Conservation (phyloP, 176 grass and related monocot genomes). For the Pharus latifolius region DNA sequence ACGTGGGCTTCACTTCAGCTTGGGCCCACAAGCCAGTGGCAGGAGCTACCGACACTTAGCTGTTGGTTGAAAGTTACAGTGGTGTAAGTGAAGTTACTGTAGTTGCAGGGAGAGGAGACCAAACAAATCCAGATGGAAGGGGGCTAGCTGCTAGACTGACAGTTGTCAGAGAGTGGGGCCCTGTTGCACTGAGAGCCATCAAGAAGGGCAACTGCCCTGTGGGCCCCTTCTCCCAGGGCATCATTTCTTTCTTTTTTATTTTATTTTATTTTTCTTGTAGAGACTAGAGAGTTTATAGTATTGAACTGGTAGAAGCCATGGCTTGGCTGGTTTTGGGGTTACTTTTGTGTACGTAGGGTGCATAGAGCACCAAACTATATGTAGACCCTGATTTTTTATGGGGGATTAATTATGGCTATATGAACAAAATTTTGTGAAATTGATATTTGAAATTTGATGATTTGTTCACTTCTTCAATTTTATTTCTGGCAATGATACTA, state of each 20-base stretch:
- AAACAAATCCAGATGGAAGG: not conserved
- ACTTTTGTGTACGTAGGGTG: too few species aligned
- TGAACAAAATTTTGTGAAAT: too few species aligned
- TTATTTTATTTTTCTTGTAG: not conserved
- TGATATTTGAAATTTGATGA: too few species aligned
- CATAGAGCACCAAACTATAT: too few species aligned
- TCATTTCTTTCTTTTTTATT: not conserved
- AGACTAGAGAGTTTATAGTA: not conserved
- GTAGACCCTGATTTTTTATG: too few species aligned
- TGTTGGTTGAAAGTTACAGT: too few species aligned
- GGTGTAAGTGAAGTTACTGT: not conserved
- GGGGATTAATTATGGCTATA: too few species aligned
- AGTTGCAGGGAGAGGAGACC: too few species aligned
- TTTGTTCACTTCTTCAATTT: too few species aligned
- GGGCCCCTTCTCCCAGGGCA: not conserved
- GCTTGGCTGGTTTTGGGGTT: too few species aligned
- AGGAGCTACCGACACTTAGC: rapidly evolving
- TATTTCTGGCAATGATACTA: too few species aligned
- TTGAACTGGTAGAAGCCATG: not conserved
- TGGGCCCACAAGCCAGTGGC: not conserved
- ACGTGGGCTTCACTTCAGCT: rapidly evolving
- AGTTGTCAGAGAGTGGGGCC: slow-evolving; percentile 2
- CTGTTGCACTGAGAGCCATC: not conserved
- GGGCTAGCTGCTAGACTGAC: not conserved
- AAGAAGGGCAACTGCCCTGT: not conserved